Conservation (phyloP, 1,139 yeast genomes). For the Hansenula lynferdii region DNA sequence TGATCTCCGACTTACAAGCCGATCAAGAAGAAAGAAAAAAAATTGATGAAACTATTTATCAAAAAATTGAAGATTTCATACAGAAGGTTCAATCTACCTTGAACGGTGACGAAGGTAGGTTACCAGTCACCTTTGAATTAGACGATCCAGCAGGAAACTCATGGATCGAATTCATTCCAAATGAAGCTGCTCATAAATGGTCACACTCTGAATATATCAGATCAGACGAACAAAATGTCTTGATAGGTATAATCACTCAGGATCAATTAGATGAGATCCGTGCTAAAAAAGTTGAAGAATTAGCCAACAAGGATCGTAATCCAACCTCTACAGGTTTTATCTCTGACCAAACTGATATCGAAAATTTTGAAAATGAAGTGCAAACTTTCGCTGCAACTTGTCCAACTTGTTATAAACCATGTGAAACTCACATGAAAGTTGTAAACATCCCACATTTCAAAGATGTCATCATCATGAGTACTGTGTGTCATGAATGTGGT, state of each 20-base stretch:
- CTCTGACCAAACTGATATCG: constrained; percentile 74
- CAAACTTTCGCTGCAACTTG: constrained; percentile 93
- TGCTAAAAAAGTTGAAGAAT: constrained; percentile 27
- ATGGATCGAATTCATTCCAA: constrained; percentile 90
- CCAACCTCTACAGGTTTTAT: constrained; percentile 53
- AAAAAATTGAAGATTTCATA: constrained; percentile 69
- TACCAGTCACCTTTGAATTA: constrained; percentile 75
- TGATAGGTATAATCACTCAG: constrained; percentile 79
- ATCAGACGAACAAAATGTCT: constrained; percentile 84
- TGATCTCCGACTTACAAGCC: constrained; percentile 72
- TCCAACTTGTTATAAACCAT: constrained; percentile 76
- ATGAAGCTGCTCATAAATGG: constrained; percentile 90
- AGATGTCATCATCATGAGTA: constrained; percentile 95
- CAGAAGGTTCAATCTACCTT: constrained; percentile 52
- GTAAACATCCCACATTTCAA: constrained; percentile 97
- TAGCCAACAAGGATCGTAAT: constrained; percentile 38
- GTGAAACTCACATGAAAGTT: constrained; percentile 94
- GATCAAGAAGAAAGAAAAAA: constrained; percentile 80
- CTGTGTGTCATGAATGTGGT: constrained; percentile 90
- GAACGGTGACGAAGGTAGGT: constrained; percentile 56
- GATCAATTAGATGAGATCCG: constrained; percentile 61
- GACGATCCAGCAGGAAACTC: constrained; percentile 99
- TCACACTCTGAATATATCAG: constrained; percentile 78
- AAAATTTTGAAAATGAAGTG: constrained; percentile 81
- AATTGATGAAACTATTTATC: constrained; percentile 68